Percentiles rank a stretch among this genome's conserved stretches.
Evolutionary conservation across 768 basidiomycete species (phyloP).

Genomic region (Mrakia frigida): DNA sequence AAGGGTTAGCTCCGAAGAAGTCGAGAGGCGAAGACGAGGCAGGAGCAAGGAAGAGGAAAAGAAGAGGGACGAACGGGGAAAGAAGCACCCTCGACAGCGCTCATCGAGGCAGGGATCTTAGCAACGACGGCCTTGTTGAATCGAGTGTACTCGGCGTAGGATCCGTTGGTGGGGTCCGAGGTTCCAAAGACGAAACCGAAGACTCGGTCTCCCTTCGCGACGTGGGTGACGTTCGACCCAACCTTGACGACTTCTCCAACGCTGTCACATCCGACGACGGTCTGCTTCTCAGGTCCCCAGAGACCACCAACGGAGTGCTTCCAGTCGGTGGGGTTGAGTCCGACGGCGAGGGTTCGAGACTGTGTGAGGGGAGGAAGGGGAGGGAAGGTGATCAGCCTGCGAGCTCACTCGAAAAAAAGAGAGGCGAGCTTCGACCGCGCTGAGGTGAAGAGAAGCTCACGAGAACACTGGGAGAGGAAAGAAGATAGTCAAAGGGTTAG

Average conservation of each 20-base stretch:
- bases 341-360: conserved; percentile 17
- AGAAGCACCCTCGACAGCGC: not conserved
- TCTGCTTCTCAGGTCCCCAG: not conserved
- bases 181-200: conserved; percentile 25
- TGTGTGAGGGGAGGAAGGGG: not conserved
- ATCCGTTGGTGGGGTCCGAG: conserved; percentile 1
- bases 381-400: not conserved
- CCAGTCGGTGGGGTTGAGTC: conserved; percentile 23
- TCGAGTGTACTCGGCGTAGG: conserved; percentile 26
- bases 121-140: conserved; percentile 13
- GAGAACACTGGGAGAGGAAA: not conserved
- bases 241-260: conserved; percentile 14
- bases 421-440: too few relatives aligned
- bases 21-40: not conserved
- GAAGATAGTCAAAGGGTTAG: not conserved
- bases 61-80: conserved; percentile 8
- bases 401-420: not conserved
- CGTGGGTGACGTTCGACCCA: conserved; percentile 22
- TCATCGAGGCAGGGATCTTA: not conserved
- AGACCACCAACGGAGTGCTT: conserved; percentile 10
- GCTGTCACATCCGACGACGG: conserved; percentile 19
- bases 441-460: not conserved
- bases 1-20: not conserved
- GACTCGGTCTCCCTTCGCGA: conserved; percentile 11
- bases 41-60: not conserved